Base-by-base conservation (phyloP, 306 rosid genomes). In the Castanea sativa region DNA sequence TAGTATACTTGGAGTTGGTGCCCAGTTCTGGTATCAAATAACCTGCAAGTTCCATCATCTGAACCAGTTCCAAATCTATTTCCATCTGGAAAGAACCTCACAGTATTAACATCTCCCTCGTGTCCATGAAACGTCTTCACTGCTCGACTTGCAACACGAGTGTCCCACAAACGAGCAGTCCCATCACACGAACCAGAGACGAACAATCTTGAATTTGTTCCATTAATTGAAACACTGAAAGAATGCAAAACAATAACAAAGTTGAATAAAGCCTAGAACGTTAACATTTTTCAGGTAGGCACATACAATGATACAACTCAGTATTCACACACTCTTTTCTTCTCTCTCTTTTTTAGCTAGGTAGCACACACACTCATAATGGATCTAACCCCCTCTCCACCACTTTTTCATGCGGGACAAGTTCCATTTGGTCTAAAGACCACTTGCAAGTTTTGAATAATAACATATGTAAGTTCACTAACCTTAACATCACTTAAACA, bases 81-180 rank as follows among this genome's bases (percentile, higher is more conserved):
- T 64, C 99, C 99, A 89, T 94, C 99, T 43, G 99, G 95, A 83
- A 94, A 94, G 87, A 94, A 94, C 81, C 87, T 92, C 77, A 94
- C 99, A 32, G 92, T 18, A 84, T 81, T 91, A 59, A 94, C 97
- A 89, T 94, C 99, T 29, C 92, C 95, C 69, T 87, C 88, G 1
- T 94, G 97, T 73, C 99, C 97, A 59, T 90, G 90, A 85, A 92
- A 94, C 2, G 97, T 94, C 78, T 83, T 87, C 79, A 92, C 92
- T 33, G 99, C 97, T 83, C 97, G 95, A 87, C 99, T 94, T 75
- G 99, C 97, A 59, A 94, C 98, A n/a, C 95, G 99, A 76, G 98
- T 89, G 85, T 95, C 99, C 99, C 99, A 95, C 89, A 95, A 83
- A 75, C 98, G 91, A 33, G 94, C 97, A 73, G 99, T 95, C 69